phyloP scores from a whole-genome alignment of 345 rosid species.

The Eucalyptus virginea region DNA sequence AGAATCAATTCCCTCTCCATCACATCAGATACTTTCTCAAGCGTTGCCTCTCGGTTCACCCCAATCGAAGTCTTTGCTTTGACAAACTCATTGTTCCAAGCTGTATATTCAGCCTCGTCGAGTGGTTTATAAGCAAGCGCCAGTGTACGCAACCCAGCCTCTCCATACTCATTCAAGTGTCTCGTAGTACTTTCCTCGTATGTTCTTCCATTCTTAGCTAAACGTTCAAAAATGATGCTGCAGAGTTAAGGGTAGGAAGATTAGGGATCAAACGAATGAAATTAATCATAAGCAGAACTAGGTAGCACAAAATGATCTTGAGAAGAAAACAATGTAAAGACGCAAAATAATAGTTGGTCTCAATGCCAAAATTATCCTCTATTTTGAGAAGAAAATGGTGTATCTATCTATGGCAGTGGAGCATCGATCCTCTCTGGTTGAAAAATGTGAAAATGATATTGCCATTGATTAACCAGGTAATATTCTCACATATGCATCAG shows the following conservation, averaged over 20 bases:
- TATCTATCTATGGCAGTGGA: background rate
- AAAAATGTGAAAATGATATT: background rate
- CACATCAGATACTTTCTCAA: conserved; percentile 70
- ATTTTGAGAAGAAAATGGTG: background rate
- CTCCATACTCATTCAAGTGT: conserved; percentile 93
- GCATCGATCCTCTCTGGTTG: background rate
- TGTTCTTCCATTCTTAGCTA: conserved; percentile 68
- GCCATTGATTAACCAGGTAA: background rate
- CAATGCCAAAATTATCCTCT: background rate
- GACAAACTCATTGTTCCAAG: conserved; percentile 73
- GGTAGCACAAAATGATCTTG: background rate
- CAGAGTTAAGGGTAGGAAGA: conserved; percentile 3
- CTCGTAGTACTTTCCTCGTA: conserved; percentile 49
- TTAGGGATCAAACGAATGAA: background rate
- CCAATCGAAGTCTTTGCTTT: conserved; percentile 84
- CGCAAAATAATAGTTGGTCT: background rate
- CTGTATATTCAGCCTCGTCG: conserved; percentile 56
- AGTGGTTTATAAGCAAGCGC: conserved; percentile 75
- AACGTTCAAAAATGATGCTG: conserved; percentile 88
- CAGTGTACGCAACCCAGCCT: conserved; percentile 83
- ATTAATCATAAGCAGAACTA: background rate
- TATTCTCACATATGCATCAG: background rate
- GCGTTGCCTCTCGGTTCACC: conserved; percentile 63
- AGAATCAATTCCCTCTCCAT: conserved; percentile 87
- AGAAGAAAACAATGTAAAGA: background rate